These are phyloP conservation scores for Ustilaginoidea virens DNA, from an alignment of 2,329 filamentous ascomycete species.

Conservation along the genomic window DNA sequence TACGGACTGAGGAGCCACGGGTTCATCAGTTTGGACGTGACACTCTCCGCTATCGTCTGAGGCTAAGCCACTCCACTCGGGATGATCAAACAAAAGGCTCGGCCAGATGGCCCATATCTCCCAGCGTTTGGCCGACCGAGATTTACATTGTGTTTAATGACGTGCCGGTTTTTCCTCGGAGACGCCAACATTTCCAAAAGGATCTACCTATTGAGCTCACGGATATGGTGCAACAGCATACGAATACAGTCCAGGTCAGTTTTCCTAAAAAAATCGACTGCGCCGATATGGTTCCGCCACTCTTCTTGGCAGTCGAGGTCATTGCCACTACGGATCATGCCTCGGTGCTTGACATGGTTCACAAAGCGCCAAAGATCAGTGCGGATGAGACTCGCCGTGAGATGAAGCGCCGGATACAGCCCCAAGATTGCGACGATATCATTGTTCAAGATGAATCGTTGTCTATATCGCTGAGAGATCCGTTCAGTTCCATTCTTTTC, in stretches of 20 bases:
- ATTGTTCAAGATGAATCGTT: constrained; percentile 41
- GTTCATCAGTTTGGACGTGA: constrained; percentile 1
- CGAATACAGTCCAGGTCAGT: constrained; percentile 46
- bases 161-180: constrained; percentile 37
- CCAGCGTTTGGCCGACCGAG: constrained; percentile 55
- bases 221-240: constrained; percentile 35
- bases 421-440: constrained; percentile 38
- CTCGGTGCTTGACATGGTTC: constrained; percentile 24
- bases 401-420: constrained; percentile 35
- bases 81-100: constrained; percentile 22
- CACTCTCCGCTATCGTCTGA: constrained; percentile 50
- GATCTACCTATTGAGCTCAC: constrained; percentile 68
- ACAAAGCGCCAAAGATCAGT: constrained; percentile 20
- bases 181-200: constrained; percentile 58
- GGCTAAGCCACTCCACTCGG: constrained; percentile 34
- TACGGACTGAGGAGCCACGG: not conserved
- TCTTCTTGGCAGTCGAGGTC: constrained; percentile 54
- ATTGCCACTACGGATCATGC: constrained; percentile 39
- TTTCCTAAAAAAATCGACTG: constrained; percentile 16
- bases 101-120: constrained; percentile 42
- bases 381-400: constrained; percentile 33
- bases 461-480: constrained; percentile 45
- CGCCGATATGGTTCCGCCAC: constrained; percentile 15
- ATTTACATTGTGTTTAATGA: constrained; percentile 57
- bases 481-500: constrained; percentile 51